Evolutionary conservation across 2,329 filamentous ascomycete genomes (phyloP).

Genomic region (Fusarium dlaminii): DNA sequence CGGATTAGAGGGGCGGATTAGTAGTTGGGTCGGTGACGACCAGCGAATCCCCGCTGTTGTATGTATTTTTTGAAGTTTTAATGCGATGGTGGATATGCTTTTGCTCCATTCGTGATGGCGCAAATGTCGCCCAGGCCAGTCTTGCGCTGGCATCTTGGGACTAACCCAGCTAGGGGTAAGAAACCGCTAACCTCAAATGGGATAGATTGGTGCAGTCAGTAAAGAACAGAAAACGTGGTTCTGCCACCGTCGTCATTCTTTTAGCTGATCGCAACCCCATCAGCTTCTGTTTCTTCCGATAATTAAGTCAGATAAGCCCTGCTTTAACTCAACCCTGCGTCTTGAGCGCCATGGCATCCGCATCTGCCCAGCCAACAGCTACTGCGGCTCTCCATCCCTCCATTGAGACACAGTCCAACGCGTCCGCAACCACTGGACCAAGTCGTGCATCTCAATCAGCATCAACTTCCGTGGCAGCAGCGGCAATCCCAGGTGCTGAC

Average conservation of each 20-base stretch:
- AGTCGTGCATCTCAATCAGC: neutral
- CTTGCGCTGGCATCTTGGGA: neutral
- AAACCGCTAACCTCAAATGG: neutral
- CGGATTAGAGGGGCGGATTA: constrained; percentile 1
- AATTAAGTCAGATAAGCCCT: neutral
- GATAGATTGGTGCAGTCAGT: neutral
- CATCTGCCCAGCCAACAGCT: neutral
- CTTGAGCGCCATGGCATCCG: neutral
- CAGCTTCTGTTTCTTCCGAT: neutral
- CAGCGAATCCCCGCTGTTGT: constrained; percentile 1
- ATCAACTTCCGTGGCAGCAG: no score
- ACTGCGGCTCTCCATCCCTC: neutral
- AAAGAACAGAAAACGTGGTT: neutral
- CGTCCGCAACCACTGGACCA: neutral
- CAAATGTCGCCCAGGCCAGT: neutral
- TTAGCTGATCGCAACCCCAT: no score
- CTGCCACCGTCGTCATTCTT: neutral
- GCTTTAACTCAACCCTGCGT: neutral
- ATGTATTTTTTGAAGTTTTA: neutral
- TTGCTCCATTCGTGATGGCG: neutral
- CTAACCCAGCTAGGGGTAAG: no score
- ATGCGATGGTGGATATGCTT: neutral
- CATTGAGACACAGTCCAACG: neutral
- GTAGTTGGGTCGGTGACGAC: neutral
- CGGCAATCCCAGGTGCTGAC: neutral